Evolutionary conservation across 768 basidiomycete genomes (phyloP).

Genomic region (Podaxis rugospora): DNA sequence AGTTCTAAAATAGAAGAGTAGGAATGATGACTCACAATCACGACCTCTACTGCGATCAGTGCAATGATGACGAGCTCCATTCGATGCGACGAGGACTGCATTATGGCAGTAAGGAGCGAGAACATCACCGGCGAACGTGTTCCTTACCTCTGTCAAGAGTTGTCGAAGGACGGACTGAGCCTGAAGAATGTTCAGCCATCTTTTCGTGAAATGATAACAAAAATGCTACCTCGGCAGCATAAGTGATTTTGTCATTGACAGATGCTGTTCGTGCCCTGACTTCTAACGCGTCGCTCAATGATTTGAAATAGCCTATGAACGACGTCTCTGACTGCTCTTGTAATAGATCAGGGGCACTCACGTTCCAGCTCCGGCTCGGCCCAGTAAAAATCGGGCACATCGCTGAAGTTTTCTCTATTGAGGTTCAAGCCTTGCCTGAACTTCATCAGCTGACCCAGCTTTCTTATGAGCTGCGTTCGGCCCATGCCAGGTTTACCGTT

Average conservation of each 20-base stretch:
- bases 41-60: slow-evolving; percentile 92
- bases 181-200: not conserved
- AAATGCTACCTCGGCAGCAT: slow-evolving; percentile 58
- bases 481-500: slow-evolving; percentile 84
- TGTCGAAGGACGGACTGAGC: slow-evolving; percentile 88
- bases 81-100: slow-evolving; percentile 78
- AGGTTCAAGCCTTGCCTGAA: slow-evolving; percentile 92
- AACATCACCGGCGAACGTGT: not conserved
- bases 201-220: not conserved
- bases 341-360: slow-evolving; percentile 23
- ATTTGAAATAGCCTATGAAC: slow-evolving; percentile 70
- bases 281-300: slow-evolving; percentile 81
- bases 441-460: slow-evolving; percentile 87
- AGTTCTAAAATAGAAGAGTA: not conserved
- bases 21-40: slow-evolving; percentile 58
- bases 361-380: slow-evolving; percentile 87
- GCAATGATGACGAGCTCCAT: slow-evolving; percentile 96
- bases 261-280: slow-evolving; percentile 76
- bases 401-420: slow-evolving; percentile 83
- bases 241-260: slow-evolving; percentile 90
- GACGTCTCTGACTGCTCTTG: not conserved
- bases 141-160: slow-evolving; percentile 74
- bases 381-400: slow-evolving; percentile 94
- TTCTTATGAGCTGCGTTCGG: slow-evolving; percentile 81
- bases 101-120: not conserved